Evolutionary conservation across 2,329 filamentous ascomycete species (phyloP), one percentile per base, ranked within the genome.

Genomic region (Trichoderma oligosporum): DNA sequence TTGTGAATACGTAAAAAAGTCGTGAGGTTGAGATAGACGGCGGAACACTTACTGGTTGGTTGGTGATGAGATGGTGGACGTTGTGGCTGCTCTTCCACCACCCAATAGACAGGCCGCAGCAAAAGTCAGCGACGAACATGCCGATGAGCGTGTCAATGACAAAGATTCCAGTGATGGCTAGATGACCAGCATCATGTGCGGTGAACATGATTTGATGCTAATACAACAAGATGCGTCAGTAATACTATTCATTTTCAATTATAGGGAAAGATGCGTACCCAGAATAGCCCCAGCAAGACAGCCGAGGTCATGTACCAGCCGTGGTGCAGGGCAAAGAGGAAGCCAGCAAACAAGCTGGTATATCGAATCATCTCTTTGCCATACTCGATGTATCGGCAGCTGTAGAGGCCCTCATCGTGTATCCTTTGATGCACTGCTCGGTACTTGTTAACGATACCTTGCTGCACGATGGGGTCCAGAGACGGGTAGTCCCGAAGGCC

Each of bases 51-150:
- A 59, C 94, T 12, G 92, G 89, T 41, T 88, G 88, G 71, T 97
- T 97, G 16, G 94, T 97, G 52, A 97, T 88, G 64, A 97, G 91
- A 68, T 97, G 93, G 70, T 97, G 93, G 7, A 97, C 91, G 68
- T 97, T 97, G 73, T 97, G 93, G 70, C 86, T 97, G 61, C 85
- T 82, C 74, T 97, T 97, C 93, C 94, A 99, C 94, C 94, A 99
- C 42, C 93, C 90, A 54, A 96, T 75, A 24, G 91, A 96, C 31
- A 99, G 74, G 0, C 94, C 94, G 35, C 94, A 94, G 18, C 94
- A 76, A 65, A 88, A 97, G 70, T 96, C 88, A 53, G 92, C 91
- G 66, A 97, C 88, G 62, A 96, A 75, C 67, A 97, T 96, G 47
- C 91, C 93, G 61, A 99, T 90, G 47, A 88, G 79, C 1, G 87